Conservation (phyloP, 2,329 filamentous ascomycete genomes). For the Cryphonectria japonica region DNA sequence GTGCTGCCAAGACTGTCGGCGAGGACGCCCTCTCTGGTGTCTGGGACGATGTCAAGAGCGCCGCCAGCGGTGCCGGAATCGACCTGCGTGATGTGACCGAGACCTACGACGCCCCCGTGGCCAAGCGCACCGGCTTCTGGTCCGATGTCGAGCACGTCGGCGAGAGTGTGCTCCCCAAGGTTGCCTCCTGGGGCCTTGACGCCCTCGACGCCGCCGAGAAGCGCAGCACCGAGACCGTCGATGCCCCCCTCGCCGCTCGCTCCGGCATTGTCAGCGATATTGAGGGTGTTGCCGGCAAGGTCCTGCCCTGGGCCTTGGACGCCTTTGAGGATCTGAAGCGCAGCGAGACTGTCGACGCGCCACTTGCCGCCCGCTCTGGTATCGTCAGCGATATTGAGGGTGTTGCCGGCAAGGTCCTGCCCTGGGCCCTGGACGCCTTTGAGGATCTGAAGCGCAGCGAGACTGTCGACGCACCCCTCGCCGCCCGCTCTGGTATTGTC, state of each 20-base stretch:
- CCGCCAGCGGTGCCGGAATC: constrained; percentile 9
- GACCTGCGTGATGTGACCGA: constrained; percentile 1
- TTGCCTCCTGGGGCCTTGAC: not conserved
- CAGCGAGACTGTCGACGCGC: not conserved
- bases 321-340: constrained; percentile 8
- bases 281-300: not conserved
- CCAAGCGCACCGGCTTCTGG: constrained; percentile 15
- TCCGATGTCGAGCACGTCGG: not conserved
- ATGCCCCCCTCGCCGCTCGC: constrained; percentile 3
- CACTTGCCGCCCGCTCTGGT: not conserved
- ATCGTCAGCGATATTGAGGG: not conserved
- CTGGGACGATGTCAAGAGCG: constrained; percentile 2
- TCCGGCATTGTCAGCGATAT: not conserved
- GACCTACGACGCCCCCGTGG: constrained; percentile 10
- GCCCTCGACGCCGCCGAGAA: not conserved
- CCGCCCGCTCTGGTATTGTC: not conserved
- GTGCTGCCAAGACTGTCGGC: constrained; percentile 8
- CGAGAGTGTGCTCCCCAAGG: constrained; percentile 1
- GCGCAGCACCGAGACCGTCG: not conserved
- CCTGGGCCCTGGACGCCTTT: not conserved
- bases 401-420: not conserved
- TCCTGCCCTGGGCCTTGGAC: not conserved
- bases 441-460: constrained; percentile 4
- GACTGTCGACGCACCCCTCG: not conserved
- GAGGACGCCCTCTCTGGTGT: constrained; percentile 6